phyloP scores from a whole-genome alignment of 2,329 filamentous ascomycete genomes.

The Microsporum canis region DNA sequence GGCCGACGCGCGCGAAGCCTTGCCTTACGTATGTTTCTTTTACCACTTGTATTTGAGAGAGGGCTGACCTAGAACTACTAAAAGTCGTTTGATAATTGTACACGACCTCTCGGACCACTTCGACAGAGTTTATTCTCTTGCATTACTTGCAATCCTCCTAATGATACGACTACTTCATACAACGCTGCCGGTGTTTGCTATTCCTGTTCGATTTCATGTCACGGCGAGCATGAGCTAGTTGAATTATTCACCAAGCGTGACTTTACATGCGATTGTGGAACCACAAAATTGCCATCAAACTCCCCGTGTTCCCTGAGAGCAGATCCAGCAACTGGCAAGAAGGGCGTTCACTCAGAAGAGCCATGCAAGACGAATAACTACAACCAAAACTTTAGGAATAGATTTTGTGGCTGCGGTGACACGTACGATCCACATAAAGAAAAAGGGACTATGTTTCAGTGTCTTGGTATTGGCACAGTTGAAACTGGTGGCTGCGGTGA shows the following conservation, averaged over 20 bases:
- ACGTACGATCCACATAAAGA: slow-evolving; percentile 82
- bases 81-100: slow-evolving; percentile 88
- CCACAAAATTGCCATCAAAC: slow-evolving; percentile 59
- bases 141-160: slow-evolving; percentile 80
- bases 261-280: slow-evolving; percentile 94
- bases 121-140: slow-evolving; percentile 87
- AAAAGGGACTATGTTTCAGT: slow-evolving; percentile 97
- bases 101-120: slow-evolving; percentile 74
- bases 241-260: slow-evolving; percentile 93
- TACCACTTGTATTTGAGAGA: slow-evolving; percentile 10
- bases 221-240: slow-evolving; percentile 87
- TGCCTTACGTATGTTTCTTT: slow-evolving; percentile 62
- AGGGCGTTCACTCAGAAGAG: slow-evolving; percentile 68
- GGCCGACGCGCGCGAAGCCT: slow-evolving; percentile 83
- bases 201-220: slow-evolving; percentile 90
- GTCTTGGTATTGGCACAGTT: slow-evolving; percentile 66
- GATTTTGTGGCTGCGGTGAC: slow-evolving; percentile 79
- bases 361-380: slow-evolving; percentile 65
- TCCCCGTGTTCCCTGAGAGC: slow-evolving; percentile 66
- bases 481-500: slow-evolving; percentile 86
- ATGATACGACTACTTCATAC: slow-evolving; percentile 46
- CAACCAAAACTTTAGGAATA: slow-evolving; percentile 90
- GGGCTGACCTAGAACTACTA: slow-evolving; percentile 1
- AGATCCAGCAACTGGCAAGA: slow-evolving; percentile 60
- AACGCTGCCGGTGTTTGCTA: slow-evolving; percentile 82